Base-by-base conservation (phyloP, 139 green algal species). In the Tetraselmis striata region DNA sequence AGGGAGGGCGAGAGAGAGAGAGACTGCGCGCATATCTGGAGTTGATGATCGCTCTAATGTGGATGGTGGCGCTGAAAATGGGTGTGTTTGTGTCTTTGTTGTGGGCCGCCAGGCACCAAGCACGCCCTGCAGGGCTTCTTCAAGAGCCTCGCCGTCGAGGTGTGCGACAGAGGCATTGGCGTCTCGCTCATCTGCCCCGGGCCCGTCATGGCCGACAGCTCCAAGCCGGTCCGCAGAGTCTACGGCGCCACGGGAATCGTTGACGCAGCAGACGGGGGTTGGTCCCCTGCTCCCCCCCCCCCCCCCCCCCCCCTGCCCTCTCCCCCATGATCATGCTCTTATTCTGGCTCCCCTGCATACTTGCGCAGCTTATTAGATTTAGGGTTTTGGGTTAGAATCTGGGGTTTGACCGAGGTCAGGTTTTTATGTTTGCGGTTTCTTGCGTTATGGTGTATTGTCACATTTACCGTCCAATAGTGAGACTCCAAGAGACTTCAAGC, bases 121-220 rank as follows among this genome's bases (percentile, higher is more conserved):
- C 23, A 30, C 29, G 81, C 31, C 27, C 75, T 75, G 26, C 27
- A 78, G 1, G 76, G 31, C 2, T 84, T 81, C 31, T 31, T 77
- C 2, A 27, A 81, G 32, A 80, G 67, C 23, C 28, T 84, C 18
- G 31, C 76, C 2, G 30, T 29, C 31, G 81, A 84, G 59, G 59
- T 84, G 11, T 75, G 29, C 23, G 76, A 81, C 81, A 32, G 75
- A n/a, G 76, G 32, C 31, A 30, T 81, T 1, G 24, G 32, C 76
- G 81, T 84, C 30, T 58, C 31, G 75, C 59, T 79, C 25, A 28
- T 29, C 23, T 77, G 74, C 74, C 74, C 74, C 25, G 74, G 74
- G 74, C 74, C 74, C 74, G n/a, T 77, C 74, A 29, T 2, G 26
- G n/a, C 74, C 5, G 74, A 29, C 74, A n/a, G 5, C 26, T 28